Percentiles rank a stretch among this genome's conserved stretches.
Conservation (phyloP, 495 filamentous ascomycete species). For the Tuber brumale region DNA sequence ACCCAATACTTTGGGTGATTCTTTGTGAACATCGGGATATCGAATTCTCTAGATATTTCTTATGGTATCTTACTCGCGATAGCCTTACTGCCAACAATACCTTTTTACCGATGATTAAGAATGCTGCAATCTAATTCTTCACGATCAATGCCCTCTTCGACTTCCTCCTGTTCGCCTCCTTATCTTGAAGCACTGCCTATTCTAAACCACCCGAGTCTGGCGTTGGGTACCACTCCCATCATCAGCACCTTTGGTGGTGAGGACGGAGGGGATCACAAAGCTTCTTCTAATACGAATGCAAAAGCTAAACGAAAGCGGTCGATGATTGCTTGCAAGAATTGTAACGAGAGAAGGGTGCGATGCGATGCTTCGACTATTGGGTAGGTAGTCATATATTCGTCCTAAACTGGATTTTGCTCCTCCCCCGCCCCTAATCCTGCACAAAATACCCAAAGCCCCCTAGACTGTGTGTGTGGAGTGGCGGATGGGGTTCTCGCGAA, state of each 20-base stretch:
- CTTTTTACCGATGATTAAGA: neutral
- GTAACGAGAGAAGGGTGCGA: conserved; percentile 25
- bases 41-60: neutral
- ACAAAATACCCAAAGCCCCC: neutral
- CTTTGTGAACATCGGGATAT: neutral
- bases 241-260: conserved; percentile 5
- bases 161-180: neutral
- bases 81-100: neutral
- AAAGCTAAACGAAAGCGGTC: conserved; percentile 26
- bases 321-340: conserved; percentile 33
- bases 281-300: neutral
- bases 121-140: neutral
- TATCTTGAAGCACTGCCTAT: neutral
- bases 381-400: conserved; percentile 4
- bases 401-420: neutral
- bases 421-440: neutral
- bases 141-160: neutral
- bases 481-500: neutral
- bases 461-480: neutral
- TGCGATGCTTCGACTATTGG: conserved; percentile 26
- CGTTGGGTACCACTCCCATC: neutral
- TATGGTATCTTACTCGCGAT: neutral
- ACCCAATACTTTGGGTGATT: neutral
- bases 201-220: neutral
- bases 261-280: conserved; percentile 3